Conservation (phyloP, 257 asterid genomes). For the Sherardia arvensis region DNA sequence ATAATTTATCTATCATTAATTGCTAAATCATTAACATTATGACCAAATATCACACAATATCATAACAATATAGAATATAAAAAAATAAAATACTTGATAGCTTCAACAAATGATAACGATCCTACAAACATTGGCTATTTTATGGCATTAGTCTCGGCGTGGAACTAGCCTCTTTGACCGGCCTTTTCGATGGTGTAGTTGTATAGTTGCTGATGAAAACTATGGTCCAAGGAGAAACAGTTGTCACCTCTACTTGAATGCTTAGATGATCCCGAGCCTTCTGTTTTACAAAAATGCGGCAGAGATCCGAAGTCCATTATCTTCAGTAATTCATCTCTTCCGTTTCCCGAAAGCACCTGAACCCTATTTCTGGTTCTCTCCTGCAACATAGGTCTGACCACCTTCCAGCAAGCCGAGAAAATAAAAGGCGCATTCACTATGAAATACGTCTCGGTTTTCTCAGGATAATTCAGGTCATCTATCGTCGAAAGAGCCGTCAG, state of each 20-base stretch:
- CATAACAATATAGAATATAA: too few species aligned
- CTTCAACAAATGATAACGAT: too few species aligned
- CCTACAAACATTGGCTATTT: too few species aligned
- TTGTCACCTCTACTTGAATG: slow-evolving; percentile 32
- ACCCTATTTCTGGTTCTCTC: slow-evolving; percentile 49
- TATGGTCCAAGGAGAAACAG: slow-evolving; percentile 71
- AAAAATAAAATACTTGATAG: too few species aligned
- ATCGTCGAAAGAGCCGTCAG: slow-evolving; percentile 68
- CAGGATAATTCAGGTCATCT: slow-evolving; percentile 90
- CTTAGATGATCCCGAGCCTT: slow-evolving; percentile 67
- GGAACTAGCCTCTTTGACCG: slow-evolving; percentile 49
- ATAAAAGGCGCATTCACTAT: slow-evolving; percentile 89
- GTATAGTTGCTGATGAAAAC: slow-evolving; percentile 64
- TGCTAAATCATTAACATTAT: too few species aligned
- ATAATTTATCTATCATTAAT: too few species aligned
- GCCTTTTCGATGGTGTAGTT: slow-evolving; percentile 59
- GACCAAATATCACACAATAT: too few species aligned
- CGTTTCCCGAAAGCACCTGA: slow-evolving; percentile 33
- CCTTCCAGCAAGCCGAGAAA: slow-evolving; percentile 98
- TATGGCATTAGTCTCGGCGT: slow-evolving; percentile 54
- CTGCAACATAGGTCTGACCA: slow-evolving; percentile 81
- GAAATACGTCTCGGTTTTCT: slow-evolving; percentile 80
- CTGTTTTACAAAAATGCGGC: slow-evolving; percentile 82
- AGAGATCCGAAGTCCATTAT: slow-evolving; percentile 81
- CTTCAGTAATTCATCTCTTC: slow-evolving; percentile 38